phyloP scores from a whole-genome alignment of 768 basidiomycete species.

The Pleurotus eryngii region DNA sequence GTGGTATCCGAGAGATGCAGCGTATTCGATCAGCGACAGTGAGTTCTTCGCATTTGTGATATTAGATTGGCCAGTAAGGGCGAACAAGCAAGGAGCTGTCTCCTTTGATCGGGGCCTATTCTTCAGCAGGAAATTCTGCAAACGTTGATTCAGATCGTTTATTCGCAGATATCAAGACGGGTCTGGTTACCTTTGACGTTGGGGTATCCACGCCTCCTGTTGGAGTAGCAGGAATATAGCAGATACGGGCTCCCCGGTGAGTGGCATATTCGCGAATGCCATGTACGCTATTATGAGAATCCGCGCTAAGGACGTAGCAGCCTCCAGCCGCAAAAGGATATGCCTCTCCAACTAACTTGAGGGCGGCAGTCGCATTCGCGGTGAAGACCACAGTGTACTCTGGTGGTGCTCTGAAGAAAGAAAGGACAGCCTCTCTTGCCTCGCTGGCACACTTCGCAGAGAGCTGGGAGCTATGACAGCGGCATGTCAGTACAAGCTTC shows the following conservation, averaged over 20 bases:
- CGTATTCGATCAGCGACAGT: constrained; percentile 61
- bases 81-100: constrained; percentile 59
- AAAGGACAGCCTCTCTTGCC: constrained; percentile 68
- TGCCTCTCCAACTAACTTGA: constrained; percentile 81
- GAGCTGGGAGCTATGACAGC: constrained; percentile 55
- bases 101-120: constrained; percentile 44
- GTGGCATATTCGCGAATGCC: constrained; percentile 74
- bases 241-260: constrained; percentile 49
- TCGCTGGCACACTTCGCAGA: constrained; percentile 65
- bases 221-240: constrained; percentile 62
- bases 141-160: constrained; percentile 14
- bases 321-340: constrained; percentile 66
- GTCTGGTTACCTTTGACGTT: constrained; percentile 51
- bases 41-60: constrained; percentile 74
- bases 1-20: constrained; percentile 64
- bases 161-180: constrained; percentile 14
- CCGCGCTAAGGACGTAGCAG: constrained; percentile 63
- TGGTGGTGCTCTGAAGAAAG: constrained; percentile 72
- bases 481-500: neutral
- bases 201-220: constrained; percentile 62
- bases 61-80: constrained; percentile 79
- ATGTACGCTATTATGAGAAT: constrained; percentile 84
- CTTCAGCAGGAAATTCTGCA: constrained; percentile 52
- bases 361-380: constrained; percentile 71
- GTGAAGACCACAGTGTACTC: constrained; percentile 84